Evolutionary conservation across 176 grass and related monocot species (phyloP).

Genomic region (Aegilops longissima): DNA sequence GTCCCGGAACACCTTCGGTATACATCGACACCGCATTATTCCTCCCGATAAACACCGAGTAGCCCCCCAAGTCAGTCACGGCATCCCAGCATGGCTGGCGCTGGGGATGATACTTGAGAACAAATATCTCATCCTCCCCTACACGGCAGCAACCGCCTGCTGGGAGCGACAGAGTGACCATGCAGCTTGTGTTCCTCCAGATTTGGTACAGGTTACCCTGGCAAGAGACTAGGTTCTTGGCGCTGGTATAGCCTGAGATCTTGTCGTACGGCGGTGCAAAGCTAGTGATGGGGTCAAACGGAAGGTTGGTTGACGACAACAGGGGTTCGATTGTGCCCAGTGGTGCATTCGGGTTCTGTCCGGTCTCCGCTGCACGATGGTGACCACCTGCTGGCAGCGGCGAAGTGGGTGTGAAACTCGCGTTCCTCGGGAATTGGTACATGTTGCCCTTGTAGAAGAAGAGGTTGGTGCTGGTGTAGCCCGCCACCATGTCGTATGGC

Average conservation of each 20-base stretch:
- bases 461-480: too few relatives aligned
- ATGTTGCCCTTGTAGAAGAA: too few relatives aligned
- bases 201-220: constrained; percentile 39
- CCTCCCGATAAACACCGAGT: constrained; percentile 28
- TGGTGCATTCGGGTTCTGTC: not conserved
- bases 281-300: constrained; percentile 20
- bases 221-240: constrained; percentile 29
- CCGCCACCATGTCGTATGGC: too few relatives aligned
- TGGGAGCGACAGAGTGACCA: constrained; percentile 36
- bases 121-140: constrained; percentile 28
- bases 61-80: constrained; percentile 23
- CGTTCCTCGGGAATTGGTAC: too few relatives aligned
- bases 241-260: constrained; percentile 19
- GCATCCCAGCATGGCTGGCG: constrained; percentile 33
- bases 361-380: not conserved
- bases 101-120: constrained; percentile 33
- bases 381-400: too few relatives aligned
- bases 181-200: constrained; percentile 45
- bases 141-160: constrained; percentile 32
- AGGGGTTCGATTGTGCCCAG: constrained; percentile 6
- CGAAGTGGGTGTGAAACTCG: too few relatives aligned
- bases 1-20: constrained; percentile 4
- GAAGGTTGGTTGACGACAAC: constrained; percentile 1
- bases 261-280: constrained; percentile 37
- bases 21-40: constrained; percentile 41